Base-by-base conservation (phyloP, 2,329 filamentous ascomycete species). In the Hysterium pulicare region DNA sequence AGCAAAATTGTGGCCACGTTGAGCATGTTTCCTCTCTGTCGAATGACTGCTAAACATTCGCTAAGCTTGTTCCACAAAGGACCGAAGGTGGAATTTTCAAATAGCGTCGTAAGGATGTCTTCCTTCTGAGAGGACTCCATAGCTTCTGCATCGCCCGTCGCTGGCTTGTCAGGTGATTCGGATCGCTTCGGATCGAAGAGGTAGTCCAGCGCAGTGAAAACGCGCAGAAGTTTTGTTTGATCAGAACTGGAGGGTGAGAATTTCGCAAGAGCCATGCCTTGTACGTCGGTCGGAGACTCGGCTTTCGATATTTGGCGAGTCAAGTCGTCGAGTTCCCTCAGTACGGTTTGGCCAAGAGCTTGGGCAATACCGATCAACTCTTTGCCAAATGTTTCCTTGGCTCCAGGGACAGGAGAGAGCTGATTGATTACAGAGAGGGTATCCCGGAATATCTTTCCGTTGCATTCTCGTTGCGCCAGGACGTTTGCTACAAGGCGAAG, bases 401-500 rank as follows among this genome's bases (percentile, higher is more conserved):
- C 90, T 10, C 86, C 89, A 13, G 91, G 90, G 47, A 98, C 93
- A 30, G 87, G 84, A 4, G 90, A 97, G 33, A 98, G 78, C 59
- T 97, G 96, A 72, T 95, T 97, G 74, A 98, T 95, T n/a, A 94
- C 94, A 13, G 91, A 93, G 41, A 98, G 79, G 1, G 93, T 97
- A 67, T 97, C 94, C 62, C 93, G 87, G 77, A 98, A 98, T 0
- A 93, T 97, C 74, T 95, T 96, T 49, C 88, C 90, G 61, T 89
- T 95, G 70, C 93, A 98, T 67, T 98, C 93, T 37, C 90, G 86
- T 49, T 91, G 91, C 33, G 95, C 89, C 52, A 98, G 87, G 44
- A 98, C 95, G 63, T 93, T 93, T 55, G 97, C 87, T n/a, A 98
- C 90, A 44, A 97, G 75, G 45, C 87, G 87, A 43, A 98, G 78